Base-by-base conservation (phyloP, 768 basidiomycete genomes). In the Amanita molliuscula region DNA sequence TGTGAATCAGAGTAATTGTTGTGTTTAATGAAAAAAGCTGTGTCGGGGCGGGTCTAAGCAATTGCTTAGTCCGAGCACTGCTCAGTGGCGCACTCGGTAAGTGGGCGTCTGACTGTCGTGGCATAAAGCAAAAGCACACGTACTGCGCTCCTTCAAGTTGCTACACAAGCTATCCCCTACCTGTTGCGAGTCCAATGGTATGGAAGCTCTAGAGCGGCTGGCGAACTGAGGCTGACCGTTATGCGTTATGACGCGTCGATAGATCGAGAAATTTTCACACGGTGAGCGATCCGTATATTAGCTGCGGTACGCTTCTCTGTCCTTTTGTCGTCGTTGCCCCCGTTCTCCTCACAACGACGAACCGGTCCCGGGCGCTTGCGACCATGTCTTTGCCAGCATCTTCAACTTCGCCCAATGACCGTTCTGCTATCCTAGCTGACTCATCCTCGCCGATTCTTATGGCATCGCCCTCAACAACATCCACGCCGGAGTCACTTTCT, bases 51-150 rank as follows among this genome's bases (percentile, higher is more conserved):
- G 18, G 11, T 23, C 18, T 18, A 20, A 2, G 20, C 21, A 10
- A 20, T 40, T 77, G 1, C 64, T 84, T 0, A 79, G 38, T 40
- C 38, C 18, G 20, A 7, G 10, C 36, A n/a, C 41, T 31, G 31
- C 11, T 31, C 31, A 4, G 4, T 13, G 13, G 25, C 3, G 25
- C 6, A 7, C 6, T 1, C 31, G 31, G 8, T 28, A 6, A 28
- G 26, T 8, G 0, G 31, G 31, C 31, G 31, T 13, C 10, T 10
- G 10, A 3, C 11, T 29, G 29, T 29, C 6, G 29, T 8, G 11
- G 13, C 31, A 31, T 13, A 13, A 31, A 31, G 31, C 29, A 31
- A 75, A 1, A 64, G 62, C 29, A 5, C 31, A 2, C 13, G 31
- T 31, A 4, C 31, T 4, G 13, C 13, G 31, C 31, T 13, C 1